Base-by-base conservation (phyloP, 768 basidiomycete species). In the Daedaleopsis nitida region DNA sequence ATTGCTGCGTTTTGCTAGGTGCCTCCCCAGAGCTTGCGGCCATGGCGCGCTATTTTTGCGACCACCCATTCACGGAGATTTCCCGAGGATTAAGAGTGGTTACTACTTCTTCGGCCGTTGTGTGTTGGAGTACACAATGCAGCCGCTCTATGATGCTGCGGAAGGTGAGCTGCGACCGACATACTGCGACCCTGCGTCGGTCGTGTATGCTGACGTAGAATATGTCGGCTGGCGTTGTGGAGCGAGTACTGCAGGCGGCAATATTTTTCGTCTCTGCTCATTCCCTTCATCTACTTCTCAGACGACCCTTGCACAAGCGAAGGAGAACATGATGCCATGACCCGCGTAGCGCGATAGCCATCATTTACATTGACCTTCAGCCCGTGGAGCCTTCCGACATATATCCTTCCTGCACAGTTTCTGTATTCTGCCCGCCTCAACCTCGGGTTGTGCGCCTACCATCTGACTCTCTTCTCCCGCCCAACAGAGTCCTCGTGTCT, bases 381-480 rank as follows among this genome's bases (percentile, higher is more conserved):
- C 11, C 9, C 8, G 32, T 35, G 39, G 14, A 43, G 23, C 19
- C 1, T 48, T 54, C 61, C 61, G 61, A 62, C 14, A 32, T 53
- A 62, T 53, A 17, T 57, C 61, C 61, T 50, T 24, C 48, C 51
- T 42, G 37, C 44, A 57, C 53, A 50, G 34, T 42, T 24, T 48
- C 51, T 32, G 37, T 35, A 57, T 57, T 43, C 43, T 42, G 14
- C 21, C 51, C 61, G 61, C 61, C 61, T 62, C 56, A 62, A 62
- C 56, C 54, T 62, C 61, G 61, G 61, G 19, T 10, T 37, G 11
- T 24, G 54, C 34, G 10, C 32, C 32, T 27, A 7, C 55, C 60
- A 61, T 61, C 55, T 61, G 60, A 61, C 60, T 42, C 6, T 7
- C 12, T 5, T 2, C 17, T 21, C 51, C n/a, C n/a, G 11, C 4